Base-by-base conservation (phyloP, 257 asterid species). In the Lantana camara region DNA sequence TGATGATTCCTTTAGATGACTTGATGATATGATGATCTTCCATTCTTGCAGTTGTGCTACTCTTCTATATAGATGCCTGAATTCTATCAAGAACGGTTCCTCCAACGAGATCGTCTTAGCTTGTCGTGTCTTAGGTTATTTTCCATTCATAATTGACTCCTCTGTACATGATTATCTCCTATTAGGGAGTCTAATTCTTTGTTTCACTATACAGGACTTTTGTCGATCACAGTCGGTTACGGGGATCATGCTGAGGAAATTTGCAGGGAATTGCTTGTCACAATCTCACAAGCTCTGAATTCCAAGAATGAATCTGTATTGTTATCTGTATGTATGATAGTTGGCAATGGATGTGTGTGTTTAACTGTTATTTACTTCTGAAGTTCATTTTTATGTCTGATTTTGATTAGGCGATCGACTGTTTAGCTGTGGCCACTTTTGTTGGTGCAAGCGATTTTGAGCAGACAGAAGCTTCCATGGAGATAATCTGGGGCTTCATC, bases 401-500 rank as follows among this genome's bases (percentile, higher is more conserved):
- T 50, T 16, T 61, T 44, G 40, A 20, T 44, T 57, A 71, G 81
- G 67, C 56, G 27, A 62, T 77, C 0, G 67, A 68, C 52, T 77
- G 67, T 63, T 57, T 77, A 57, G 79, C 73, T 23, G 53, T 77
- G 32, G 57, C 56, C 29, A 68, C 82, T 2, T 73, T 73, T 53
- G 60, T 77, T 32, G 76, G 82, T 46, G 71, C 70, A 55, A 60
- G 63, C 63, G 63, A 49, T 11, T 50, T 7, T 42, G 73, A 68
- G 64, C 55, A 73, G 55, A 77, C 79, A 20, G 76, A 77, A 73
- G 63, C 66, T 37, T 44, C 79, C 23, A 73, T 77, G 82, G 61
- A 54, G 62, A 68, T 68, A 20, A 21, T 77, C 9, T 77, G 82
- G 79, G 22, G 68, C 45, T 64, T 73, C 29, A 69, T 73, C 44